Evolutionary conservation across 2,329 filamentous ascomycete genomes (phyloP), one percentile per base, ranked within the genome.

Genomic region (Iodosphaeria phyllophila): DNA sequence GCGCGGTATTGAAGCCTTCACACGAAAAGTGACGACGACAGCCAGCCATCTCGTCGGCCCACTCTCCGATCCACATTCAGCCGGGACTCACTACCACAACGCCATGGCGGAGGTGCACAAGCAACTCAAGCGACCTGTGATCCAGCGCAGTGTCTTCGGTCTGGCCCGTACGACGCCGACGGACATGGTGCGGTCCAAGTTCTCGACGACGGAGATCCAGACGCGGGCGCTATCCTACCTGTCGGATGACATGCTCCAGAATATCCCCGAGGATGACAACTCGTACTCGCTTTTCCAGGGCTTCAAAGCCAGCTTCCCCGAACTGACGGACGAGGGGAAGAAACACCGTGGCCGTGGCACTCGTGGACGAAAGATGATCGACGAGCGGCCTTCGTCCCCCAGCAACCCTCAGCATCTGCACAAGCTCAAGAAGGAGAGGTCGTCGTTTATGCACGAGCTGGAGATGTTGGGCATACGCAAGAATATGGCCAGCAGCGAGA

Each of bases 401-500:
- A 65, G 65, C 27, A 64, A 60, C 13, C 70, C 75, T 11, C 69
- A 78, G 18, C 64, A 72, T 14, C 56, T 92, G 41, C 61, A 62
- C 23, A 74, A 73, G 36, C 51, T 95, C 35, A 80, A 77, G 48
- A 78, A 74, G 44, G 82, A 92, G 37, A 79, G 79, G 47, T 66
- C 75, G 21, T 59, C 66, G 27, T 63, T 93, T 54, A 74, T 76
- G 54, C 83, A 91, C 47, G 69, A 80, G 36, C 58, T 98, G 37
- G 83, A 95, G 43, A 79, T 93, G 68, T 71, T 95, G 54, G 67
- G 75, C 4, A 71, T 95, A 32, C 69, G 89, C 30, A 98, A 98
- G 51, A 92, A 89, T 43, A 93, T 98, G 86, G 86, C 84, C 37
- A 89, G 82, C 41, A 78, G 80, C 33, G 89, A 98, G 50, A 95